These are phyloP conservation scores for Globomyces sp. DNA, from an alignment of 371 early-diverging fungal genomes.

Conservation along the genomic window DNA sequence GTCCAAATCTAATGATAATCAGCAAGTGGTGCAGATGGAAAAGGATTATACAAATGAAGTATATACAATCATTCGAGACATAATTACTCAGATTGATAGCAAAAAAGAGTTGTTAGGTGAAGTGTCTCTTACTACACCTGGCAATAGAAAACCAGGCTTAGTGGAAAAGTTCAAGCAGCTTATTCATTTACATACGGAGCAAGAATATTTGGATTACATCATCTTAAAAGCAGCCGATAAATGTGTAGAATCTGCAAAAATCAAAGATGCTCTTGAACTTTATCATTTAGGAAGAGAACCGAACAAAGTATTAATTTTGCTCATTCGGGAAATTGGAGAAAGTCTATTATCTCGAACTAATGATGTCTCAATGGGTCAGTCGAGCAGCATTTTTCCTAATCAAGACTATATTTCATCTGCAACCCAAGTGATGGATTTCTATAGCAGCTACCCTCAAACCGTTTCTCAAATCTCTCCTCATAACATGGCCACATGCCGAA, in stretches of 20 bases:
- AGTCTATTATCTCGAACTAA: not conserved
- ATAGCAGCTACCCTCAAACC: conserved; percentile 50
- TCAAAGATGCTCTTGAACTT: conserved; percentile 71
- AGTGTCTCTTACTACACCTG: conserved; percentile 22
- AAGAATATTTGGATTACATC: conserved; percentile 62
- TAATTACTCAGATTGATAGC: conserved; percentile 28
- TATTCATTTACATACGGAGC: conserved; percentile 52
- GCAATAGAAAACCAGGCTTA: conserved; percentile 47
- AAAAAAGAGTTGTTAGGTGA: conserved; percentile 33
- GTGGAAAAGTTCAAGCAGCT: conserved; percentile 62
- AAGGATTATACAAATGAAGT: conserved; percentile 29
- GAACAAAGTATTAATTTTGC: conserved; percentile 69
- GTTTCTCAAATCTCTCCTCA: conserved; percentile 37
- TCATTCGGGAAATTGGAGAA: conserved; percentile 77
- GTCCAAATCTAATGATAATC: not conserved
- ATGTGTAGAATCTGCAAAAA: conserved; percentile 62
- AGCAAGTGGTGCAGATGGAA: conserved; percentile 11
- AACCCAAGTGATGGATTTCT: conserved; percentile 49
- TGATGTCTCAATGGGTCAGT: conserved; percentile 13
- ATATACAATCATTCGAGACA: conserved; percentile 34
- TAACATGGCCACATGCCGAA: conserved; percentile 50
- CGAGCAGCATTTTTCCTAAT: not conserved
- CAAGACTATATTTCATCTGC: conserved; percentile 34
- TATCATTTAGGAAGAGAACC: conserved; percentile 75
- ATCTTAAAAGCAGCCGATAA: conserved; percentile 66